Conservation (phyloP, 495 filamentous ascomycete genomes). For the Penicillium pancosmium region DNA sequence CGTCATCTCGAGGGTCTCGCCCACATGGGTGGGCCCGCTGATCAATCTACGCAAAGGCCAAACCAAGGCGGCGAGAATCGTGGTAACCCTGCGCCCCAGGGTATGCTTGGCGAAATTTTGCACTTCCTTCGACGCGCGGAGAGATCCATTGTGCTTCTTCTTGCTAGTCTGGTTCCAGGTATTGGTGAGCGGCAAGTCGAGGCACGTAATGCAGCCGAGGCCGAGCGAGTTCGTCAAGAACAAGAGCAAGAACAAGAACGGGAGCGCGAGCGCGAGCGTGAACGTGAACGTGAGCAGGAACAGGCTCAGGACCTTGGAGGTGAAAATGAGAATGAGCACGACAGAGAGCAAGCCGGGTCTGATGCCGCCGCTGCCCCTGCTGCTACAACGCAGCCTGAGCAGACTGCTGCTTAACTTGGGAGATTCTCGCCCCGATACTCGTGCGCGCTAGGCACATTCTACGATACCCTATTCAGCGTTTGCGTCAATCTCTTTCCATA, state of each 20-base stretch:
- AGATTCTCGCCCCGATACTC: neutral
- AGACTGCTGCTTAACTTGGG: neutral
- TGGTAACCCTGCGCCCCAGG: neutral
- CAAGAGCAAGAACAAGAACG: constrained; percentile 12
- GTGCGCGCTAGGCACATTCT: neutral
- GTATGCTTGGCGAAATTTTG: constrained; percentile 18
- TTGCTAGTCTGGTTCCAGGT: constrained; percentile 83
- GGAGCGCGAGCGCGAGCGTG: neutral
- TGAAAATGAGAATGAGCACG: neutral
- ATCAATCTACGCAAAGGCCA: constrained; percentile 23
- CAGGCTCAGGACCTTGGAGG: neutral
- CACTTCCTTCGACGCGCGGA: constrained; percentile 66
- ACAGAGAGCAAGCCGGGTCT: neutral
- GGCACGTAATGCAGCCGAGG: constrained; percentile 65
- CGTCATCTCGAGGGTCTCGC: constrained; percentile 74
- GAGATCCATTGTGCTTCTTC: constrained; percentile 76
- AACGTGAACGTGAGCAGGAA: neutral
- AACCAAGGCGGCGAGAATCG: neutral
- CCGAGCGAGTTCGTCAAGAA: constrained; percentile 36
- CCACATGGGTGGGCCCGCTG: constrained; percentile 47
- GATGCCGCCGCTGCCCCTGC: neutral
- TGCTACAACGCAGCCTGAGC: neutral
- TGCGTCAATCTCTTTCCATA: neutral
- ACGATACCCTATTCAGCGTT: constrained; percentile 1
- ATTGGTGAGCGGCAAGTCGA: constrained; percentile 82